Evolutionary conservation across 345 rosid species (phyloP).

Genomic region (Dovyalis caffra): DNA sequence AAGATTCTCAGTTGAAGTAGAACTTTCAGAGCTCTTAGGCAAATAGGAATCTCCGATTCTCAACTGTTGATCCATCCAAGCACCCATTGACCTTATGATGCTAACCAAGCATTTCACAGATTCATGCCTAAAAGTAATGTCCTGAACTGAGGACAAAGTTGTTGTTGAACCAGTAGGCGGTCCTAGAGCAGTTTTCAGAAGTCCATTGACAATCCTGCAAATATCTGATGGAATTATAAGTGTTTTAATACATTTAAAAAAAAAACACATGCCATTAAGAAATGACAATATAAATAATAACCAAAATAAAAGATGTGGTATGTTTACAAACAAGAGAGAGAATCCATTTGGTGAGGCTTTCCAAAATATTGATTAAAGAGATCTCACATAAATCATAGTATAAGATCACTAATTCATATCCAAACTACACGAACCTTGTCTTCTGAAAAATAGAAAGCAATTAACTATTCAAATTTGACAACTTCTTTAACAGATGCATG

Average conservation of each 20-base stretch:
- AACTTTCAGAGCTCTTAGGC: slow-evolving; percentile 54
- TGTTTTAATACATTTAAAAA: slow-evolving; percentile 59
- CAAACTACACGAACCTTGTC: not conserved
- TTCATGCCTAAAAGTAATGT: slow-evolving; percentile 82
- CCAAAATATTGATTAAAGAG: not conserved
- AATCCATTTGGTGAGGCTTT: not conserved
- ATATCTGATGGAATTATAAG: slow-evolving; percentile 91
- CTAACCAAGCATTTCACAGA: slow-evolving; percentile 92
- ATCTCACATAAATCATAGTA: not conserved
- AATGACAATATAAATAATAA: not conserved
- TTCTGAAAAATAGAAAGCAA: not conserved
- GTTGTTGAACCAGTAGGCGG: slow-evolving; percentile 91
- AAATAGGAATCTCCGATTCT: slow-evolving; percentile 55
- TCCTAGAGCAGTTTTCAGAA: slow-evolving; percentile 90
- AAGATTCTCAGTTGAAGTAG: slow-evolving; percentile 47
- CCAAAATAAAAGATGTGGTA: not conserved
- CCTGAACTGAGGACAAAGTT: slow-evolving; percentile 78
- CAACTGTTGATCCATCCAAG: slow-evolving; percentile 92
- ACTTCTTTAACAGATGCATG: not conserved
- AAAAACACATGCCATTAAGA: slow-evolving; percentile 5
- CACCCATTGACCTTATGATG: slow-evolving; percentile 82
- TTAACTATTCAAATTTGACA: not conserved
- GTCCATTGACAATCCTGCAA: slow-evolving; percentile 98
- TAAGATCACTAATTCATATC: not conserved
- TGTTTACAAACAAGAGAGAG: not conserved